A percentile compares a stretch with the other conserved stretches of the same genome.
Conservation (phyloP, 768 basidiomycete species). For the Boletus rubroflammeus region DNA sequence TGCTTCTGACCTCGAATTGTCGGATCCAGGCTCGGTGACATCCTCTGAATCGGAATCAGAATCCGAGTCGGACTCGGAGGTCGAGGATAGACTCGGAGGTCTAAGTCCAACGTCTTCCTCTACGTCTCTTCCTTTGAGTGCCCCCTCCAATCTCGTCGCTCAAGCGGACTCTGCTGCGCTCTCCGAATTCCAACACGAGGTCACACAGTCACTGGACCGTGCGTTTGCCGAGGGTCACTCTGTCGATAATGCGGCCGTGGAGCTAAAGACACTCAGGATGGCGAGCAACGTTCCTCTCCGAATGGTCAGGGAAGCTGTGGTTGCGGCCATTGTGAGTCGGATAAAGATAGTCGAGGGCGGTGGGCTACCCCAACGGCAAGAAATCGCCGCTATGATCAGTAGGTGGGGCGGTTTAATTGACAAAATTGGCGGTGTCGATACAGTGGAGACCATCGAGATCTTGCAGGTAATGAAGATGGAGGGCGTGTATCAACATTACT, state of each 20-base stretch:
- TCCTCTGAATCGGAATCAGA: constrained; percentile 46
- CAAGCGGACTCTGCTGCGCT: constrained; percentile 45
- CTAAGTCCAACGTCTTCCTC: constrained; percentile 43
- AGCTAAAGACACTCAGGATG: constrained; percentile 95
- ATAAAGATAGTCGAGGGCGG: constrained; percentile 61
- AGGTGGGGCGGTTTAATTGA: constrained; percentile 85
- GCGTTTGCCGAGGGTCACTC: constrained; percentile 90
- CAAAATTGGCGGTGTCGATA: constrained; percentile 78
- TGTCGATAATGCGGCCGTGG: constrained; percentile 89
- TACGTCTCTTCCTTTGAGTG: constrained; percentile 41
- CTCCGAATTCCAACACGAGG: constrained; percentile 73
- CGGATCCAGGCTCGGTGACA: constrained; percentile 56
- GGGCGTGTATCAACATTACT: not conserved
- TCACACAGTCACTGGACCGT: constrained; percentile 81
- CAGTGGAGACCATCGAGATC: constrained; percentile 72
- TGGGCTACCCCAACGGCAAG: constrained; percentile 54
- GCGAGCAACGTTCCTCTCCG: constrained; percentile 88
- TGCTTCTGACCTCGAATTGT: constrained; percentile 57
- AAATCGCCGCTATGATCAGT: constrained; percentile 57
- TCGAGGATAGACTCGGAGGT: constrained; percentile 38
- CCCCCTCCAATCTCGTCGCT: constrained; percentile 37
- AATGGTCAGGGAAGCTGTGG: constrained; percentile 85
- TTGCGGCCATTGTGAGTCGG: constrained; percentile 75
- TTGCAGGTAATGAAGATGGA: constrained; percentile 58
- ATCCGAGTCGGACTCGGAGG: constrained; percentile 39